Conservation (phyloP, 768 basidiomycete species). For the Collybiopsis confluens region DNA sequence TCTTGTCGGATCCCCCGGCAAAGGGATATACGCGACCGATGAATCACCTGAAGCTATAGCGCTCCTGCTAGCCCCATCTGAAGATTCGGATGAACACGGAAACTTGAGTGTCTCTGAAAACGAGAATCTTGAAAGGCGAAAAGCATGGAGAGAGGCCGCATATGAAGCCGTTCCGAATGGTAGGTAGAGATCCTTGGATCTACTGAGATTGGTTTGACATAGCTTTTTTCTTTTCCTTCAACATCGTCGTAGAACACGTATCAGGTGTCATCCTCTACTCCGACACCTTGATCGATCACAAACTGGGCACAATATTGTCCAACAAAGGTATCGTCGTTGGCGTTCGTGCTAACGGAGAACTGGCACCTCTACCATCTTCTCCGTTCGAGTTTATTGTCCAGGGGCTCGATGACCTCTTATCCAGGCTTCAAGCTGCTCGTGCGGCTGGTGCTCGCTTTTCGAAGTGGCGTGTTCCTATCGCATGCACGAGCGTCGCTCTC, state of each 20-base stretch:
- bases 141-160: conserved; percentile 39
- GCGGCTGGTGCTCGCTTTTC: conserved; percentile 45
- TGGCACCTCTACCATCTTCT: conserved; percentile 39
- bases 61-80: conserved; percentile 32
- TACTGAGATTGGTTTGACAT: too few species aligned
- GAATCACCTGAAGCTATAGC: conserved; percentile 43
- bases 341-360: conserved; percentile 47
- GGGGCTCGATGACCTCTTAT: conserved; percentile 44
- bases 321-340: conserved; percentile 44
- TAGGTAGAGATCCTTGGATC: too few species aligned
- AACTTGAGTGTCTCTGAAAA: conserved; percentile 26
- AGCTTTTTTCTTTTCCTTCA: not conserved
- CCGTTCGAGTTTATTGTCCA: conserved; percentile 43
- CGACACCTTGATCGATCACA: conserved; percentile 46
- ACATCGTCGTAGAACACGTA: conserved; percentile 46
- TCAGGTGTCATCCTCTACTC: conserved; percentile 49
- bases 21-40: conserved; percentile 52
- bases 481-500: conserved; percentile 31
- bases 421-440: conserved; percentile 36
- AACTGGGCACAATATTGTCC: conserved; percentile 39
- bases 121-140: conserved; percentile 34
- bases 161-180: conserved; percentile 39
- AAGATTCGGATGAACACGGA: conserved; percentile 17
- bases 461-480: conserved; percentile 48
- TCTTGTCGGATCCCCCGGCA: conserved; percentile 43